These are phyloP conservation scores for Sarcodon aspratus DNA, from an alignment of 768 basidiomycete species.

Conservation along the genomic window DNA sequence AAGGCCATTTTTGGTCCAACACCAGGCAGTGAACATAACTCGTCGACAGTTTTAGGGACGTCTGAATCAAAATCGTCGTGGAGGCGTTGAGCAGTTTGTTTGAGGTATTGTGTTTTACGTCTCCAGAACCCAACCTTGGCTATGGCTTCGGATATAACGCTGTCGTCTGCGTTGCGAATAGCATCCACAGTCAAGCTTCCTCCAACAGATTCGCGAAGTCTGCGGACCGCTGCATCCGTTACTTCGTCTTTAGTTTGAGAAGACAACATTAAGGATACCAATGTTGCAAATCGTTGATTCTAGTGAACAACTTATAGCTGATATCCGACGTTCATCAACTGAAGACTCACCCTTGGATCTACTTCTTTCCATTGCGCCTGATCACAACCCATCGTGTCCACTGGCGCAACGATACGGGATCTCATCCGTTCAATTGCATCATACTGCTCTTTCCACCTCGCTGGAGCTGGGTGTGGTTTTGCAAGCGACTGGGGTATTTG, in stretches of 20 bases:
- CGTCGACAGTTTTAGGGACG: conserved; percentile 82
- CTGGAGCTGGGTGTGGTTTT: conserved; percentile 57
- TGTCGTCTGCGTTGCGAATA: conserved; percentile 50
- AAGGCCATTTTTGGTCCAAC: conserved; percentile 98
- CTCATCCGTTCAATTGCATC: conserved; percentile 70
- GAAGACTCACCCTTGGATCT: conserved; percentile 46
- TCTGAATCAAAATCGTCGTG: conserved; percentile 69
- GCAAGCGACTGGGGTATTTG: conserved; percentile 40
- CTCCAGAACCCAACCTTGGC: conserved; percentile 91
- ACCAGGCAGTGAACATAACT: conserved; percentile 77
- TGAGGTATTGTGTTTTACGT: conserved; percentile 72
- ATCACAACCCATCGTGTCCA: conserved; percentile 89
- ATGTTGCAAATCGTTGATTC: conserved; percentile 74
- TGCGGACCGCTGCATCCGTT: conserved; percentile 66
- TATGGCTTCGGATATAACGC: conserved; percentile 63
- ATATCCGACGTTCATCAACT: neutral
- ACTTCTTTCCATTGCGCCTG: conserved; percentile 50
- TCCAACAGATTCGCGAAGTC: conserved; percentile 62
- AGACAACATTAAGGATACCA: conserved; percentile 90
- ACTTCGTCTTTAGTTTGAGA: conserved; percentile 94
- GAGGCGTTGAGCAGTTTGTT: conserved; percentile 58
- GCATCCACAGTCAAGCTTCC: conserved; percentile 71
- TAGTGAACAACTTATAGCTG: conserved; percentile 16
- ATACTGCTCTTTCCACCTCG: conserved; percentile 59
- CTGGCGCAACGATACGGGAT: conserved; percentile 62